A percentile compares a stretch with the other conserved stretches of the same genome.
These are phyloP conservation scores for Sporobolomyces pararoseus DNA, from an alignment of 768 basidiomycete species.

Conservation along the genomic window DNA sequence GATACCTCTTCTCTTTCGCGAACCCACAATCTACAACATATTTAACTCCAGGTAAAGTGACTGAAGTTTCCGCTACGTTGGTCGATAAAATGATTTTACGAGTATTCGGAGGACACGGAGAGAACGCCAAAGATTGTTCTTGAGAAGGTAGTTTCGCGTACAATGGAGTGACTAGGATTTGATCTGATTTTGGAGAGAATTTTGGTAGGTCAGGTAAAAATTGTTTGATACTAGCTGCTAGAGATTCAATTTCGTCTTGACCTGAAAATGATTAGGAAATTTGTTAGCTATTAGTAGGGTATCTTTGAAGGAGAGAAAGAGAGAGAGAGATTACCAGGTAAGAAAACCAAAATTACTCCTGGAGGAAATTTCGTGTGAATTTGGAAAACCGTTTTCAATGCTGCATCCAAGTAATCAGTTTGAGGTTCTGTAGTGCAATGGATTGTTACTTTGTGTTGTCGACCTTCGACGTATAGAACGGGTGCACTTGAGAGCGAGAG, in stretches of 20 bases:
- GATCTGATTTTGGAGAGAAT: slow-evolving; percentile 15
- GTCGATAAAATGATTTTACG: slow-evolving; percentile 94
- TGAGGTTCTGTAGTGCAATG: slow-evolving; percentile 71
- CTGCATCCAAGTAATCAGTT: slow-evolving; percentile 79
- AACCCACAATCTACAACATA: slow-evolving; percentile 96
- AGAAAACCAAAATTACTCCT: slow-evolving; percentile 89
- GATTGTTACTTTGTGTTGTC: slow-evolving; percentile 84
- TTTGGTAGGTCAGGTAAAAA: slow-evolving; percentile 32
- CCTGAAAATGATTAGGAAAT: no score
- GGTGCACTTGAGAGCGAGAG: slow-evolving; percentile 60
- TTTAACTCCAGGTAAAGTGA: slow-evolving; percentile 91
- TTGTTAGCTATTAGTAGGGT: no score
- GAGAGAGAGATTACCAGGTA: slow-evolving; percentile 59
- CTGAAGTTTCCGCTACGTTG: slow-evolving; percentile 96
- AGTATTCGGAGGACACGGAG: slow-evolving; percentile 60
- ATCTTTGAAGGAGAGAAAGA: no score
- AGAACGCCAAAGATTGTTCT: slow-evolving; percentile 76
- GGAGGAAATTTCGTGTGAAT: slow-evolving; percentile 73
- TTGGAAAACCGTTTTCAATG: slow-evolving; percentile 88
- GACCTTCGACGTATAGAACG: slow-evolving; percentile 84
- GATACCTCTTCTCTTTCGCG: slow-evolving; percentile 86
- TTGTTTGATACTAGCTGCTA: slow-evolving; percentile 66
- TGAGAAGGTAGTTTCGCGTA: slow-evolving; percentile 77
- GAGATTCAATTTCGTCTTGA: slow-evolving; percentile 91
- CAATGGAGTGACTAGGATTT: slow-evolving; percentile 75